Conservation (phyloP, 495 filamentous ascomycete genomes). For the Lepidopterella palustris region DNA sequence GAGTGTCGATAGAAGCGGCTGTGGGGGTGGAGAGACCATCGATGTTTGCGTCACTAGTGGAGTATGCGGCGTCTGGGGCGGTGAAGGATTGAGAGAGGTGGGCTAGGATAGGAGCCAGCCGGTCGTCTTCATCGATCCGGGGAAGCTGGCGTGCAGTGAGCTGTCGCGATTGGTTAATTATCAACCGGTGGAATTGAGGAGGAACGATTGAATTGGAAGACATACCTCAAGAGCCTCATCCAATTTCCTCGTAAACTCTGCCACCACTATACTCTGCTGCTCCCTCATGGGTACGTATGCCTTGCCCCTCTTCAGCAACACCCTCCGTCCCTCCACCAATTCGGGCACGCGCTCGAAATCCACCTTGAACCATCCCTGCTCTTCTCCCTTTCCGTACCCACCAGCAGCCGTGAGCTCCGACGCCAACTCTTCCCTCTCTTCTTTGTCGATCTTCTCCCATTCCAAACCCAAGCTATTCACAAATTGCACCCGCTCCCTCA, state of each 20-base stretch:
- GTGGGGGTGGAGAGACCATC: conserved; percentile 52
- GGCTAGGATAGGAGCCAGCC: conserved; percentile 84
- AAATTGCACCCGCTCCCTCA: conserved; percentile 63
- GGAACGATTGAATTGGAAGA: conserved; percentile 1
- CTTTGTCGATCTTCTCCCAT: conserved; percentile 72
- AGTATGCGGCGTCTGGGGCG: conserved; percentile 76
- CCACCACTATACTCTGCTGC: conserved; percentile 79
- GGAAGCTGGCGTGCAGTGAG: conserved; percentile 84
- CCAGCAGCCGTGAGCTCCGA: conserved; percentile 50
- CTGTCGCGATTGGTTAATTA: conserved; percentile 39
- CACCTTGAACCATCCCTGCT: conserved; percentile 83
- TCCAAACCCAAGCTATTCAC: conserved; percentile 70
- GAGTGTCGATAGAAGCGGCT: conserved; percentile 66
- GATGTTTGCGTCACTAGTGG: conserved; percentile 58
- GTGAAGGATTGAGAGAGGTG: conserved; percentile 91
- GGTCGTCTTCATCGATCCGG: conserved; percentile 92
- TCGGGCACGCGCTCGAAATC: conserved; percentile 92
- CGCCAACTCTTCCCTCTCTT: conserved; percentile 57
- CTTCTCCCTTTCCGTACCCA: conserved; percentile 40
- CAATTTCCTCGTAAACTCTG: conserved; percentile 71
- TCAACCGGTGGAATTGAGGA: background rate
- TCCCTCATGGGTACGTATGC: conserved; percentile 87
- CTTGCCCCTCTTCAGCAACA: conserved; percentile 71
- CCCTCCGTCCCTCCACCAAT: conserved; percentile 69
- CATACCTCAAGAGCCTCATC: conserved; percentile 75